phyloP scores from a whole-genome alignment of 2,329 filamentous ascomycete species.

The Calonectria pseudoreteaudii region DNA sequence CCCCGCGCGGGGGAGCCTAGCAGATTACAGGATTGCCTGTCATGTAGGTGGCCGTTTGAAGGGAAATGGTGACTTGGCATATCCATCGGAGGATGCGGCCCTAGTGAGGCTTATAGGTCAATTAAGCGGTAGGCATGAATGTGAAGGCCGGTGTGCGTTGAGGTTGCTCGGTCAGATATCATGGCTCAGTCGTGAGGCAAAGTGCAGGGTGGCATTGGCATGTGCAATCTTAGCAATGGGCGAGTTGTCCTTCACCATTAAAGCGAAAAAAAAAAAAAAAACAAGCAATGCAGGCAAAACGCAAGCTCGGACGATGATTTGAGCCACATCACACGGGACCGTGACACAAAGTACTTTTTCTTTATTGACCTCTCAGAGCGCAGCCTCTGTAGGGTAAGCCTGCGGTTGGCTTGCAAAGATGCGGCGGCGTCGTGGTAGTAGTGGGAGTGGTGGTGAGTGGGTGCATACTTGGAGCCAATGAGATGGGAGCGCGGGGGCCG shows the following conservation, averaged over 20 bases:
- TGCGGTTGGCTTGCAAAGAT: neutral
- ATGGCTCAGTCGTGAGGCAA: neutral
- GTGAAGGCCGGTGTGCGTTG: neutral
- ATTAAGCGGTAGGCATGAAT: neutral
- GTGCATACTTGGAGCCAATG: conserved; percentile 31
- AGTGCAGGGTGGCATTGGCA: conserved; percentile 15
- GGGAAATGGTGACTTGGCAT: conserved; percentile 7
- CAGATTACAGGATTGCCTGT: conserved; percentile 18
- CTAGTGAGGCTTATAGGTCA: conserved; percentile 10
- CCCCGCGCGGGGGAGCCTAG: conserved; percentile 14
- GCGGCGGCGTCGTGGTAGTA: conserved; percentile 3
- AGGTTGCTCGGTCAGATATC: conserved; percentile 9
- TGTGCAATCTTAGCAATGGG: neutral
- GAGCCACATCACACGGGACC: conserved; percentile 26
- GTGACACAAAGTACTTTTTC: conserved; percentile 20
- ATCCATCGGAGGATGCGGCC: conserved; percentile 8
- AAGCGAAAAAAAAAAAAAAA: neutral
- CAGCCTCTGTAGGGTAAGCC: conserved; percentile 10
- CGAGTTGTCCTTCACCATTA: neutral
- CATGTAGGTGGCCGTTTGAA: conserved; percentile 16
- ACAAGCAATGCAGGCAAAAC: conserved; percentile 3
- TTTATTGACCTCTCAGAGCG: neutral
- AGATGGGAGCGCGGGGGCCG: conserved; percentile 33
- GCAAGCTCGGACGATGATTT: conserved; percentile 12
- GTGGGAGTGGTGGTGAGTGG: conserved; percentile 8